These are phyloP conservation scores for Claviceps africana DNA, from an alignment of 2,329 filamentous ascomycete genomes.

Conservation along the genomic window DNA sequence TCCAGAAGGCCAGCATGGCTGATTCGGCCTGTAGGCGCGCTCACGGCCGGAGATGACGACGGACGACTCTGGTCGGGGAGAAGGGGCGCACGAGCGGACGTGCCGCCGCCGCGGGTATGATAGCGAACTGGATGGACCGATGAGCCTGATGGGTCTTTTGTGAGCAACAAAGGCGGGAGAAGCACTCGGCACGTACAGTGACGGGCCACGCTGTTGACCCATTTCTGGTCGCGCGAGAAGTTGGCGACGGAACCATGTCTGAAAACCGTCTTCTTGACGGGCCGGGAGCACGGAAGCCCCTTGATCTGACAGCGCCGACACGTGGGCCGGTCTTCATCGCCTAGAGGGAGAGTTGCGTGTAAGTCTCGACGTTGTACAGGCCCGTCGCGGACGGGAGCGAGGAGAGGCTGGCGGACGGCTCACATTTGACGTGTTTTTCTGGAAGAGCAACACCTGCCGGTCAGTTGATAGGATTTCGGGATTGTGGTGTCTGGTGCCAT, in stretches of 20 bases:
- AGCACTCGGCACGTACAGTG: slow-evolving; percentile 16
- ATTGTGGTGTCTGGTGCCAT: background rate
- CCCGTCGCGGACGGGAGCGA: background rate
- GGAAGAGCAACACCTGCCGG: background rate
- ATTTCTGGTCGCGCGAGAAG: slow-evolving; percentile 22
- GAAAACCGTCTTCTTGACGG: slow-evolving; percentile 22
- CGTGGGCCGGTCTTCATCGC: slow-evolving; percentile 24
- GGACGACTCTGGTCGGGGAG: background rate
- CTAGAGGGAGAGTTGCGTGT: slow-evolving; percentile 9
- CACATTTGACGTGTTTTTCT: slow-evolving; percentile 25
- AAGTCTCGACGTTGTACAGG: background rate
- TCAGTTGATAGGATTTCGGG: background rate
- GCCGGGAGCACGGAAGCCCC: slow-evolving; percentile 20
- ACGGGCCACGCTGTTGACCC: slow-evolving; percentile 21
- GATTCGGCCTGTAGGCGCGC: background rate
- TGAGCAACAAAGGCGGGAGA: background rate
- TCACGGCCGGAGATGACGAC: background rate
- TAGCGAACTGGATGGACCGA: slow-evolving; percentile 7
- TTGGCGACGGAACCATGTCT: slow-evolving; percentile 19
- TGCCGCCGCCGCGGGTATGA: slow-evolving; percentile 9
- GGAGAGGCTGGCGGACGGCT: slow-evolving; percentile 1
- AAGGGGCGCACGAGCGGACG: slow-evolving; percentile 1
- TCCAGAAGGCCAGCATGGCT: background rate
- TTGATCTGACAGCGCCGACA: slow-evolving; percentile 22
- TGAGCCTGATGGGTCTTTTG: background rate